Conservation (phyloP, 352 stramenopile genomes). For the Blastocystis sp. region DNA sequence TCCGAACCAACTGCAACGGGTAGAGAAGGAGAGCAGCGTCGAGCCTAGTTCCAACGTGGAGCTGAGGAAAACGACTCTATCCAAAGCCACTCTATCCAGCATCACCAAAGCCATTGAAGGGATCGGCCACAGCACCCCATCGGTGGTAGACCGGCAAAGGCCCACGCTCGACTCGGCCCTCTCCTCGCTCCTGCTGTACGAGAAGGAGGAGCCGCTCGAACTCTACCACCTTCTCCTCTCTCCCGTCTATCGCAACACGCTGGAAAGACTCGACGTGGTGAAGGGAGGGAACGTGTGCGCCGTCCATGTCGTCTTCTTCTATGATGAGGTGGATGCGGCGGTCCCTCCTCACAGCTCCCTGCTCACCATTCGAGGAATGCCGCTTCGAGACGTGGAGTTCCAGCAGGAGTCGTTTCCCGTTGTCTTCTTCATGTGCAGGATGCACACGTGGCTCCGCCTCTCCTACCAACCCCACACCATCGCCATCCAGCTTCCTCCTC, state of each 20-base stretch:
- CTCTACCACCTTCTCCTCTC: neutral
- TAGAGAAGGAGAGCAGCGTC: neutral
- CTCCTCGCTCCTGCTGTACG: slow-evolving; percentile 12
- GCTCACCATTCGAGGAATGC: neutral
- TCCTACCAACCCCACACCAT: neutral
- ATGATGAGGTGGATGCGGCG: too few relatives aligned
- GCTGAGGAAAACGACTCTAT: slow-evolving; percentile 14
- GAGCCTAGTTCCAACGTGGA: neutral
- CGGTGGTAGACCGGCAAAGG: neutral
- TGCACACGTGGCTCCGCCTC: slow-evolving; percentile 28
- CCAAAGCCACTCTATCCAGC: slow-evolving; percentile 34
- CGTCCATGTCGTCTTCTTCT: too few relatives aligned
- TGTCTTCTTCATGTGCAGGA: neutral
- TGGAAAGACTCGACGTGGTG: neutral
- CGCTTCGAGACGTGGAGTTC: neutral
- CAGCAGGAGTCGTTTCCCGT: neutral
- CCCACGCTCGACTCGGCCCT: neutral
- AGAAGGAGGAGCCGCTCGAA: neutral
- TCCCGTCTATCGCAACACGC: neutral
- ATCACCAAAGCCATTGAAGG: neutral
- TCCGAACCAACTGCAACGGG: neutral
- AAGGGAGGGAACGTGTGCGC: neutral
- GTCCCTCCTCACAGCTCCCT: too few relatives aligned
- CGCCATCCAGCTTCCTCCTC: neutral
- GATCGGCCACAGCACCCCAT: neutral